phyloP scores from a whole-genome alignment of 306 rosid species.

The Hylodesmum podocarpum region DNA sequence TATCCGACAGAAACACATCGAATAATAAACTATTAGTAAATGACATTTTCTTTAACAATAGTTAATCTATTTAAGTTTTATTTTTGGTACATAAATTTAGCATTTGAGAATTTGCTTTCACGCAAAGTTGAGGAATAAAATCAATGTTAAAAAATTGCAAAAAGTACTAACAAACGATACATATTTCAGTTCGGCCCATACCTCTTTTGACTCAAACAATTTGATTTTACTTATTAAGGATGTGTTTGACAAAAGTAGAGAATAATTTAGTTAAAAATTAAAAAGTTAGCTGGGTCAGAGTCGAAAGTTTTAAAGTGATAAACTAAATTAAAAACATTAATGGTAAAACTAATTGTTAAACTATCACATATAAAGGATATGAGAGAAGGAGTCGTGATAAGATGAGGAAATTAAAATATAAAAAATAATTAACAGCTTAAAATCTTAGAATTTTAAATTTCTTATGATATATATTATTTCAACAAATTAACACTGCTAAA shows the following conservation, averaged over 20 bases:
- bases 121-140: neutral
- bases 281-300: neutral
- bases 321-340: neutral
- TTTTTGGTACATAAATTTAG: neutral
- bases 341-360: neutral
- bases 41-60: neutral
- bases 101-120: neutral
- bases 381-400: neutral
- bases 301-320: neutral
- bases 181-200: neutral
- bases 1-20: neutral
- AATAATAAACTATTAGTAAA: neutral
- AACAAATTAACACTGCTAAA: neutral
- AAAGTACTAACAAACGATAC: neutral
- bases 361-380: neutral
- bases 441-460: neutral
- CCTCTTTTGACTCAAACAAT: neutral
- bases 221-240: neutral
- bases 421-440: neutral
- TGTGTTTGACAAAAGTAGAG: neutral
- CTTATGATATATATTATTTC: neutral
- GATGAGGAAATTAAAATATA: neutral
- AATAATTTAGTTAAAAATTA: neutral
- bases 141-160: neutral
- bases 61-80: neutral